Evolutionary conservation across 768 basidiomycete species (phyloP).

Genomic region (Mycena olivaceomarginata): DNA sequence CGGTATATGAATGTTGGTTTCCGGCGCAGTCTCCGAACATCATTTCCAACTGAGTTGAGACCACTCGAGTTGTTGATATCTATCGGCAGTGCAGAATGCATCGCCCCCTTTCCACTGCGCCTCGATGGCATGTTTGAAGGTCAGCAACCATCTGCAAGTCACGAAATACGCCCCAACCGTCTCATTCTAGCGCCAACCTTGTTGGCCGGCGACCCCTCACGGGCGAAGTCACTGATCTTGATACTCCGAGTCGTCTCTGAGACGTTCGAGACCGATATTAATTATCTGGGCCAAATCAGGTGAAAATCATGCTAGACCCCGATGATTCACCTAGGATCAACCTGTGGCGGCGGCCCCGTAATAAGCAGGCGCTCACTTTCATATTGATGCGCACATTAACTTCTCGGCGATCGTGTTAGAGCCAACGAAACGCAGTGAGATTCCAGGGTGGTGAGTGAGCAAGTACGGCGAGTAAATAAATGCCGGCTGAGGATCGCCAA

Average conservation of each 20-base stretch:
- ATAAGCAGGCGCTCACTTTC: not conserved
- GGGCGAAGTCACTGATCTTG: not conserved
- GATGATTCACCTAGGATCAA: slow-evolving; percentile 34
- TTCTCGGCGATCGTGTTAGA: not conserved
- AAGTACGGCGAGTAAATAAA: not conserved
- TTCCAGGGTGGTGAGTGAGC: not conserved
- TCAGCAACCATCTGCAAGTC: not conserved
- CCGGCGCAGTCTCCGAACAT: not conserved
- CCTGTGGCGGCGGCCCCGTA: slow-evolving; percentile 34
- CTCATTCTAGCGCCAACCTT: not conserved
- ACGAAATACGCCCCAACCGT: not conserved
- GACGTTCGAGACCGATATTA: not conserved
- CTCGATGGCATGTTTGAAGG: not conserved
- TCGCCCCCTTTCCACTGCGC: slow-evolving; percentile 10
- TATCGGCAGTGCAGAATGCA: slow-evolving; percentile 3
- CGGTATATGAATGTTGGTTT: slow-evolving; percentile 6
- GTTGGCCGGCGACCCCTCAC: slow-evolving; percentile 15
- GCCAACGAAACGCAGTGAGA: slow-evolving; percentile 7
- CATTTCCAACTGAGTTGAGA: not conserved
- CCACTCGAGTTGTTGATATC: slow-evolving; percentile 9
- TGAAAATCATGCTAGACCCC: slow-evolving; percentile 17
- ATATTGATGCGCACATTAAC: not conserved
- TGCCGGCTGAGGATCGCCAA: slow-evolving; percentile 4
- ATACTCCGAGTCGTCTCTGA: slow-evolving; percentile 10
- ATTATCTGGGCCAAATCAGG: slow-evolving; percentile 4